A percentile compares a stretch with the other conserved stretches of the same genome.
phyloP scores from a whole-genome alignment of 208 protist species.

The Vickermania spadyakhi region DNA sequence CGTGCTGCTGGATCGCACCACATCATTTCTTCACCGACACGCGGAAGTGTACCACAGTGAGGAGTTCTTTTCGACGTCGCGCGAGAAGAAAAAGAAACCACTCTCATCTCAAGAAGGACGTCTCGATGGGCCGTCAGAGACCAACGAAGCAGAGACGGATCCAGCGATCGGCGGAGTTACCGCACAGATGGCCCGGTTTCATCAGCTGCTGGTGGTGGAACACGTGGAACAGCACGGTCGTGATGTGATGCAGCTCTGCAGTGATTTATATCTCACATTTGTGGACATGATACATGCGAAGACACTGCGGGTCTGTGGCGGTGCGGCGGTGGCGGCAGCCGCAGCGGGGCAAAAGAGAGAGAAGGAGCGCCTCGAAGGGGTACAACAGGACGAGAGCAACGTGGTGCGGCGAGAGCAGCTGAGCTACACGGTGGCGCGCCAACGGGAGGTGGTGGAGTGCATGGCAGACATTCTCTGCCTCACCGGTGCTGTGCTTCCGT shows the following conservation, averaged over 20 bases:
- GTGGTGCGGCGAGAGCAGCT: neutral
- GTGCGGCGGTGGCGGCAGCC: constrained; percentile 62
- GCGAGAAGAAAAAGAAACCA: neutral
- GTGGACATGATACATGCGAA: constrained; percentile 44
- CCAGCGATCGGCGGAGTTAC: neutral
- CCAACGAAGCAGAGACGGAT: neutral
- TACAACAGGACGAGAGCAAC: constrained; percentile 10
- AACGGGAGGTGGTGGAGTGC: constrained; percentile 61
- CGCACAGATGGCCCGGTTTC: neutral
- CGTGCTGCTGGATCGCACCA: constrained; percentile 66
- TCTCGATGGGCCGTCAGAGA: too few relatives aligned
- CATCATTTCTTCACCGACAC: constrained; percentile 58
- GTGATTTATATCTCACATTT: constrained; percentile 37
- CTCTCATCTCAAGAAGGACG: too few relatives aligned
- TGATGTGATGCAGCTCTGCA: neutral
- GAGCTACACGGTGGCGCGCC: constrained; percentile 19
- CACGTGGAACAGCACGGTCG: neutral
- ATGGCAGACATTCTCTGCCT: constrained; percentile 74
- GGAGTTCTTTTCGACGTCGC: constrained; percentile 60
- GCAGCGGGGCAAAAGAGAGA: constrained; percentile 63
- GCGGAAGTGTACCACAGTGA: constrained; percentile 59
- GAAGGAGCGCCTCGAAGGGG: constrained; percentile 37
- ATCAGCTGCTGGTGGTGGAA: constrained; percentile 10
- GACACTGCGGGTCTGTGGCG: constrained; percentile 50
- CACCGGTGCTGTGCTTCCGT: constrained; percentile 45